Conservation (phyloP, 129 eudicot species). For the Cynara cardunculus region DNA sequence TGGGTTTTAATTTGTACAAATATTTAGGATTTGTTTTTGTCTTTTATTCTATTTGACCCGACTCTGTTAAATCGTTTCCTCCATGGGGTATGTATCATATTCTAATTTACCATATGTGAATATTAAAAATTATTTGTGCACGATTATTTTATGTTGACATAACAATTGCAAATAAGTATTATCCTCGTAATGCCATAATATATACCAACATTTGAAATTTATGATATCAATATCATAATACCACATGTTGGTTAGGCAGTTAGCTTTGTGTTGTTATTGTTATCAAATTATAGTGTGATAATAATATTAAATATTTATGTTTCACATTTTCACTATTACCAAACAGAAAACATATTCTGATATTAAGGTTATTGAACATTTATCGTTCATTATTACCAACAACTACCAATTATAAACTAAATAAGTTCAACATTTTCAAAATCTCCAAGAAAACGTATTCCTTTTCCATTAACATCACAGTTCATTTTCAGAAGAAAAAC, state of each 20-base stretch:
- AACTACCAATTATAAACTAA: neutral
- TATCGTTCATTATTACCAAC: neutral
- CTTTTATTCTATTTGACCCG: neutral
- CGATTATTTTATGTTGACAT: neutral
- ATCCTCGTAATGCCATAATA: neutral
- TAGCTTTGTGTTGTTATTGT: neutral
- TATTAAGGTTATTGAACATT: neutral
- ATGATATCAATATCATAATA: neutral
- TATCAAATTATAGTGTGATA: neutral
- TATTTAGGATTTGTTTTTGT: neutral
- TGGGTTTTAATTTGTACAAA: neutral
- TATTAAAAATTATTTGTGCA: neutral
- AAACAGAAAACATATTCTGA: neutral
- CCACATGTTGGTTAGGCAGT: constrained; percentile 4
- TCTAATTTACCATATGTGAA: neutral
- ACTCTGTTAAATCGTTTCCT: neutral
- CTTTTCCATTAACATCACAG: neutral
- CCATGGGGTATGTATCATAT: neutral
- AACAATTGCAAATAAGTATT: neutral
- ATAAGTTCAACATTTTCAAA: too few relatives aligned
- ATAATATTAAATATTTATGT: neutral
- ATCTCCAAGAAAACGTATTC: too few relatives aligned
- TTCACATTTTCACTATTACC: neutral
- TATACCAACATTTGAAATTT: neutral
- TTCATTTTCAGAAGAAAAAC: neutral